These are phyloP conservation scores for Jatropha multifida DNA, from an alignment of 441 rosid genomes.

Conservation along the genomic window DNA sequence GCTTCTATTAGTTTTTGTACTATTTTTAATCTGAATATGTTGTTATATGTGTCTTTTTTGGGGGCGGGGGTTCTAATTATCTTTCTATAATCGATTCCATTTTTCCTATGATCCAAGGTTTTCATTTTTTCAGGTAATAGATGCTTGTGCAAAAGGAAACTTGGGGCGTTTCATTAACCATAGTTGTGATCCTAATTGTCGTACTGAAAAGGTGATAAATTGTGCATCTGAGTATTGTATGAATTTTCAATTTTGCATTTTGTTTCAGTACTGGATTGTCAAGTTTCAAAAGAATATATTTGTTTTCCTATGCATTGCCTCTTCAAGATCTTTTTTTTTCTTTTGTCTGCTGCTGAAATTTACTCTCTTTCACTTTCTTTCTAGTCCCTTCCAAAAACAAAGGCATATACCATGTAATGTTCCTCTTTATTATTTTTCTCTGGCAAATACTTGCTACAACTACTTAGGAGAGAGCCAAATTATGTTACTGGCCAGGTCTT, in stretches of 20 bases:
- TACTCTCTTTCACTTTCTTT: not conserved
- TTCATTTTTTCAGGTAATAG: constrained; percentile 75
- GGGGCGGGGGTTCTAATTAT: constrained; percentile 10
- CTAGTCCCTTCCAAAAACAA: not conserved
- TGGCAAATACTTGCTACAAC: not conserved
- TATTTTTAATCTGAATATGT: not conserved
- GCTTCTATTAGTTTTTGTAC: not conserved
- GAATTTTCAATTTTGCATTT: not conserved
- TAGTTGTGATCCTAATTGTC: constrained; percentile 98
- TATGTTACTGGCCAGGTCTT: not conserved
- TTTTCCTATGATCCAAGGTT: constrained; percentile 13
- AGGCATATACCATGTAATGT: not conserved
- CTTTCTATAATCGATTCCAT: constrained; percentile 8
- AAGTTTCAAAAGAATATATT: not conserved
- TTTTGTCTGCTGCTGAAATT: not conserved
- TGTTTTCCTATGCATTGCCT: not conserved
- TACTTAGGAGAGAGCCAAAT: not conserved
- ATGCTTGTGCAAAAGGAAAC: constrained; percentile 94
- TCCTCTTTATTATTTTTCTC: not conserved
- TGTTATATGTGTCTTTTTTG: not conserved
- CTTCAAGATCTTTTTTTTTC: not conserved
- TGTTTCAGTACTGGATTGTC: not conserved
- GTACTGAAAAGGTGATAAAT: constrained; percentile 83
- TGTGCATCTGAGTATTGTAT: constrained; percentile 2
- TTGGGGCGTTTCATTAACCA: constrained; percentile 98